These are phyloP conservation scores for Lactarius hengduanensis DNA, from an alignment of 768 basidiomycete genomes.

Conservation along the genomic window DNA sequence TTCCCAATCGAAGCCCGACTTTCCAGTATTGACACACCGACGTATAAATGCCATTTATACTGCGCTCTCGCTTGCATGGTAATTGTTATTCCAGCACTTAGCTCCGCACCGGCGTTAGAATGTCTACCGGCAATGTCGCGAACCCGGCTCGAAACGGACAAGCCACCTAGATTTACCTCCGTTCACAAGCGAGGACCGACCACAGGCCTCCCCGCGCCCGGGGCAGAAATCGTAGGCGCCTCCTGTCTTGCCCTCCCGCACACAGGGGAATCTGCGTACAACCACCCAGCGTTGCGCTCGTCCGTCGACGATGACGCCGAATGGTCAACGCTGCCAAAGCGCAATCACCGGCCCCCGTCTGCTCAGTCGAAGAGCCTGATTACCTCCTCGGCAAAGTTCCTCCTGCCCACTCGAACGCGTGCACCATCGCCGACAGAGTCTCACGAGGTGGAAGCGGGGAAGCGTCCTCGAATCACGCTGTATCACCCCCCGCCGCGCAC, in stretches of 20 bases:
- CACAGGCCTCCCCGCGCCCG: background rate
- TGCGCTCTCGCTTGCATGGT: background rate
- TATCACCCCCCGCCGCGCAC: conserved; percentile 25
- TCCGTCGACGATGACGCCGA: conserved; percentile 8
- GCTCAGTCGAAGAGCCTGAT: background rate
- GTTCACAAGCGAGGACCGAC: background rate
- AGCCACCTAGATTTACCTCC: background rate
- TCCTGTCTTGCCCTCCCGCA: background rate
- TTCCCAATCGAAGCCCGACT: background rate
- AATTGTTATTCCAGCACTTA: background rate
- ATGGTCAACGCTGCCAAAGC: conserved; percentile 23
- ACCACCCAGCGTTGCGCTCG: conserved; percentile 13
- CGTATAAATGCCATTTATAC: background rate
- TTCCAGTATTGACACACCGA: background rate
- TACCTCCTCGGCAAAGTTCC: conserved; percentile 18
- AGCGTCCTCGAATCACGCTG: conserved; percentile 20
- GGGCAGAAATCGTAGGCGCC: background rate
- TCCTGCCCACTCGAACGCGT: conserved; percentile 7
- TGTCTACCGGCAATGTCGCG: background rate
- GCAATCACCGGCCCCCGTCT: conserved; percentile 4
- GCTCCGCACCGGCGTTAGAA: background rate
- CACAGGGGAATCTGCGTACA: conserved; percentile 15
- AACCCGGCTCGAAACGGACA: background rate
- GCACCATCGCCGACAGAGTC: background rate
- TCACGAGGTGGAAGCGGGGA: conserved; percentile 1